Evolutionary conservation across 768 basidiomycete genomes (phyloP).

Genomic region (Pleurotus cornucopiae): DNA sequence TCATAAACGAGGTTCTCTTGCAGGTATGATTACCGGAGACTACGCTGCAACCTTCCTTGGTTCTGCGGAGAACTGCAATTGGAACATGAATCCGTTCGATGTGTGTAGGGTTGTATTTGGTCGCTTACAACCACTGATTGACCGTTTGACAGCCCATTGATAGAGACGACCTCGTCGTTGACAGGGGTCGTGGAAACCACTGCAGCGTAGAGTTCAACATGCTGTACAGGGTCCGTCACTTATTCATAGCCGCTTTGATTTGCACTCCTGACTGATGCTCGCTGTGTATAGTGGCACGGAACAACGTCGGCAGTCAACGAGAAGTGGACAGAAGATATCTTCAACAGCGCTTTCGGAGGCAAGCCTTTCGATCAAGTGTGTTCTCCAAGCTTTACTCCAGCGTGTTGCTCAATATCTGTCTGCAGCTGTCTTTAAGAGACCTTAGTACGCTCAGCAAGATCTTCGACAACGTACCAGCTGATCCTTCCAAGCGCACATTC

Average conservation of each 20-base stretch:
- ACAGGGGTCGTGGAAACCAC: slow-evolving; percentile 60
- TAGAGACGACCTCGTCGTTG: slow-evolving; percentile 23
- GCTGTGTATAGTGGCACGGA: slow-evolving; percentile 51
- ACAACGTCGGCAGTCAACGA: slow-evolving; percentile 43
- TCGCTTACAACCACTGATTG: neutral
- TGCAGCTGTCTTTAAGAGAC: slow-evolving; percentile 20
- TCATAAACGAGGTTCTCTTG: neutral
- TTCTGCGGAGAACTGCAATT: slow-evolving; percentile 44
- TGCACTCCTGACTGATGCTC: neutral
- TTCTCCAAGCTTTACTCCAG: neutral
- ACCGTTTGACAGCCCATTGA: slow-evolving; percentile 27
- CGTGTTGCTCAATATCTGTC: neutral
- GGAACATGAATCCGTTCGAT: slow-evolving; percentile 50
- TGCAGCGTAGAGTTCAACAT: slow-evolving; percentile 66
- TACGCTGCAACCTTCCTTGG: slow-evolving; percentile 59
- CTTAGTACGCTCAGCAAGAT: slow-evolving; percentile 13
- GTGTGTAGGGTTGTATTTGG: slow-evolving; percentile 16
- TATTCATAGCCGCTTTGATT: neutral
- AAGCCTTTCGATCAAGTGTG: slow-evolving; percentile 31
- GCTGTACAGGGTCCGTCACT: slow-evolving; percentile 32
- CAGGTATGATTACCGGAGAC: slow-evolving; percentile 42
- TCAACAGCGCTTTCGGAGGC: slow-evolving; percentile 34
- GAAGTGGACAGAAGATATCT: slow-evolving; percentile 44
- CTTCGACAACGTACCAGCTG: slow-evolving; percentile 12
- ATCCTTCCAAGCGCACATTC: slow-evolving; percentile 40